phyloP scores from a whole-genome alignment of 108 stramenopile genomes.

The Skeletonema costatum region DNA sequence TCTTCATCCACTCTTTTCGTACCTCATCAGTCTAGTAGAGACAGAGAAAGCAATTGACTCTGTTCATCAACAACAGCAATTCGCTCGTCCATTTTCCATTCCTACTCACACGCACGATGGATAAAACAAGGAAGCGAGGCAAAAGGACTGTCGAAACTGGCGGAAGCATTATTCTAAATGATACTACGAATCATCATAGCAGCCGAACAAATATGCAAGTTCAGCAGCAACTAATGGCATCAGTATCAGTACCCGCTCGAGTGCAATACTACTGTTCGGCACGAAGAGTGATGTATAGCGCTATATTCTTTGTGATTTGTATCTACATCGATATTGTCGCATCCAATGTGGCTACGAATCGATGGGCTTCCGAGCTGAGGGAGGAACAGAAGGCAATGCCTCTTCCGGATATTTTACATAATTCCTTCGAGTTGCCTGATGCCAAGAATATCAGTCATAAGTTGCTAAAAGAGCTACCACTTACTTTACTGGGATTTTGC shows the following conservation, averaged over 20 bases:
- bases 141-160: no score
- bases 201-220: slow-evolving; percentile 11
- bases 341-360: background rate
- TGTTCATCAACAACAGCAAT: no score
- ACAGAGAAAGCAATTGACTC: no score
- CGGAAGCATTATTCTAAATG: no score
- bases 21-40: no score
- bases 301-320: background rate
- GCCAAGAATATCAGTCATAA: slow-evolving; percentile 2
- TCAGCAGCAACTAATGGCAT: slow-evolving; percentile 13
- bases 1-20: no score
- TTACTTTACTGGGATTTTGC: slow-evolving; percentile 1
- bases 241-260: background rate
- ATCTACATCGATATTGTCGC: background rate
- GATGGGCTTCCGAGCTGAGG: slow-evolving; percentile 6
- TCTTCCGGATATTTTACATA: slow-evolving; percentile 21
- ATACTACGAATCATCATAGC: background rate
- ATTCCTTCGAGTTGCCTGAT: slow-evolving; percentile 13
- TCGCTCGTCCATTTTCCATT: no score
- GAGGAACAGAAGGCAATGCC: slow-evolving; percentile 14
- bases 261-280: slow-evolving; percentile 19
- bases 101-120: no score
- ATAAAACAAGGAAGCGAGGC: no score
- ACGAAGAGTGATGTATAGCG: background rate
- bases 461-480: slow-evolving; percentile 6